These are phyloP conservation scores for Tylopilus balloui DNA, from an alignment of 768 basidiomycete genomes.

Conservation along the genomic window DNA sequence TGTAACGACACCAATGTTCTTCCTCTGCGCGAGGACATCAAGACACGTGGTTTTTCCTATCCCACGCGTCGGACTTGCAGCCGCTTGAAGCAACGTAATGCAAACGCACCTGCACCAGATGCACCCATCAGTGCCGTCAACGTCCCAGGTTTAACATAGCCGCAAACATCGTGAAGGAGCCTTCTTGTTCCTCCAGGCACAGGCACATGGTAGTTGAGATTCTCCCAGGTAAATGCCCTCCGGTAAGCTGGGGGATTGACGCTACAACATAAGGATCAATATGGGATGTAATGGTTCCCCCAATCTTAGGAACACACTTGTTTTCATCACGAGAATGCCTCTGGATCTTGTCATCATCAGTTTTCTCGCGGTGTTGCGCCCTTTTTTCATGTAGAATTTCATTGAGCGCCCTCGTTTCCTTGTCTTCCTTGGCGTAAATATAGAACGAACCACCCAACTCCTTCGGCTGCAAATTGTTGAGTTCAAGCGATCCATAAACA, in stretches of 20 bases:
- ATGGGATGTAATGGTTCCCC: neutral
- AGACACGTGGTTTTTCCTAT: constrained; percentile 73
- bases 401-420: constrained; percentile 52
- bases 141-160: constrained; percentile 84
- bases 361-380: constrained; percentile 34
- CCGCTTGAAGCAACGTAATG: constrained; percentile 4
- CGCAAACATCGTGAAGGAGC: constrained; percentile 70
- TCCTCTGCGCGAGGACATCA: constrained; percentile 68
- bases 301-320: constrained; percentile 10
- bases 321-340: constrained; percentile 17
- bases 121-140: constrained; percentile 88
- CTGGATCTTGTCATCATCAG: constrained; percentile 24
- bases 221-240: constrained; percentile 75
- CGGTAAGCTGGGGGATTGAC: constrained; percentile 1
- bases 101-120: constrained; percentile 60
- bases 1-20: constrained; percentile 62
- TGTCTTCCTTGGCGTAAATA: constrained; percentile 57
- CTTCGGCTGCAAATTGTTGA: constrained; percentile 28
- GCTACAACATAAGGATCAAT: constrained; percentile 6
- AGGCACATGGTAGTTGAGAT: constrained; percentile 72
- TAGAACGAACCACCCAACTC: constrained; percentile 39
- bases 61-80: constrained; percentile 6
- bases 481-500: neutral
- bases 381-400: constrained; percentile 50
- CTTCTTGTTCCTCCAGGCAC: constrained; percentile 54